These are phyloP conservation scores for Fragaria vesca DNA, from an alignment of 306 rosid species.

Conservation along the genomic window DNA sequence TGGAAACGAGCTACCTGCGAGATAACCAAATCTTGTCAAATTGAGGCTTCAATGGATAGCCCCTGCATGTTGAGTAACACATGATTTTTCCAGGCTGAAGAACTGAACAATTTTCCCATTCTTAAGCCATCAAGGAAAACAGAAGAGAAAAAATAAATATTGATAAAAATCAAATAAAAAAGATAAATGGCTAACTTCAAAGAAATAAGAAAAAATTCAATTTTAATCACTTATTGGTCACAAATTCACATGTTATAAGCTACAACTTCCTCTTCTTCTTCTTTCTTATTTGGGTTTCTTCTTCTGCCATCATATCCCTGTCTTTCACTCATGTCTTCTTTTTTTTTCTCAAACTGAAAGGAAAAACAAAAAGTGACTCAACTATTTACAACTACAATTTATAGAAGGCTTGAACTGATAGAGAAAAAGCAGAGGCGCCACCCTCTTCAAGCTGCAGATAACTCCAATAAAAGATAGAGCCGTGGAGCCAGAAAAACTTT, in stretches of 20 bases:
- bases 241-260: slow-evolving; percentile 6
- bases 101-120: neutral
- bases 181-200: neutral
- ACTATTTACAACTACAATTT: slow-evolving; percentile 32
- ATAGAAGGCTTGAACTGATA: slow-evolving; percentile 21
- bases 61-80: too few species aligned
- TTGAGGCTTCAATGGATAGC: neutral
- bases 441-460: slow-evolving; percentile 46
- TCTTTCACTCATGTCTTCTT: neutral
- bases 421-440: slow-evolving; percentile 38
- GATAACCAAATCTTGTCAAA: neutral
- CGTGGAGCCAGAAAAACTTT: slow-evolving; percentile 35
- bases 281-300: neutral
- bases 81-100: too few species aligned
- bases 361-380: neutral
- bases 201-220: neutral
- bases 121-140: neutral
- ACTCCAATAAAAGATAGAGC: slow-evolving; percentile 44
- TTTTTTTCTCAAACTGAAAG: neutral
- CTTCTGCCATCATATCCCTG: neutral
- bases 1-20: too few species aligned
- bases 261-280: neutral
- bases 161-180: neutral
- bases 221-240: slow-evolving; percentile 8
- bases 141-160: neutral